A percentile compares a stretch with the other conserved stretches of the same genome.
Evolutionary conservation across 106 monocot species (phyloP).

Genomic region (Cymbidium sinense): DNA sequence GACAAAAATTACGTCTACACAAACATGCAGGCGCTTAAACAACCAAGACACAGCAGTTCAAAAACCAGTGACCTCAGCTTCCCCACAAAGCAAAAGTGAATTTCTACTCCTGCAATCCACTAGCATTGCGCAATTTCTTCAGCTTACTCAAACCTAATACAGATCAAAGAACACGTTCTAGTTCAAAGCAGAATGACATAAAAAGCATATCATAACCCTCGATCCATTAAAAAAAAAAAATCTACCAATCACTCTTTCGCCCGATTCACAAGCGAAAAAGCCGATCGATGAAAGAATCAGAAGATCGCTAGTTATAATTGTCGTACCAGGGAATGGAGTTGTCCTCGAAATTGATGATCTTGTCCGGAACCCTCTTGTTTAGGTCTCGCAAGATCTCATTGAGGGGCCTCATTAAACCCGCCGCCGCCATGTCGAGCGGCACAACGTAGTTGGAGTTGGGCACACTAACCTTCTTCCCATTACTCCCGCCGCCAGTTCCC

Average conservation of each 20-base stretch:
- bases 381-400: constrained; percentile 84
- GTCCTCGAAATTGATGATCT: constrained; percentile 40
- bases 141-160: not conserved
- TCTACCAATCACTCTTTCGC: not conserved
- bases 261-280: not conserved
- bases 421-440: constrained; percentile 57
- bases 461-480: constrained; percentile 18
- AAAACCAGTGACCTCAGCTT: not conserved
- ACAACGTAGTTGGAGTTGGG: constrained; percentile 79
- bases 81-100: not conserved
- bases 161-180: not conserved
- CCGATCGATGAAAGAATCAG: not conserved
- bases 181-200: not conserved
- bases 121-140: not conserved
- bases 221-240: not conserved
- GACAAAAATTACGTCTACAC: not conserved
- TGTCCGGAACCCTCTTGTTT: constrained; percentile 86
- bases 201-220: not conserved
- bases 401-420: constrained; percentile 53
- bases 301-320: not conserved
- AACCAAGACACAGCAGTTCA: not conserved
- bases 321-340: constrained; percentile 79
- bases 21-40: not conserved
- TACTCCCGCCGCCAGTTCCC: constrained; percentile 1
- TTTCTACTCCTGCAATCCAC: not conserved